Percentiles rank a stretch among this genome's conserved stretches.
phyloP scores from a whole-genome alignment of 2,329 filamentous ascomycete species.

The Hysterium pulicare region DNA sequence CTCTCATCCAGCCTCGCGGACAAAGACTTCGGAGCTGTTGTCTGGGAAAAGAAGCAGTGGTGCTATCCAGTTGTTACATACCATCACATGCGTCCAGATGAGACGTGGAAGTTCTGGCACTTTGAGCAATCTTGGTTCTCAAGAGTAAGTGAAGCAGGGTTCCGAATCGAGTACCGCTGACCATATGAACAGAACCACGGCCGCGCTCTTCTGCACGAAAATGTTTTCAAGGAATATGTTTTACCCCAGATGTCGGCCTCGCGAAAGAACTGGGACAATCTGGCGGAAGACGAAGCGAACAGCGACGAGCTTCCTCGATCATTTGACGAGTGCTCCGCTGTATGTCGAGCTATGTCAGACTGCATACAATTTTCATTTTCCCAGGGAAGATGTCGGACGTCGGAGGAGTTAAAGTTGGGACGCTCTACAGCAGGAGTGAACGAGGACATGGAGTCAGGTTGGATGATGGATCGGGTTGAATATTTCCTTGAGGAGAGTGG shows the following conservation, averaged over 20 bases:
- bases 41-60: slow-evolving; percentile 38
- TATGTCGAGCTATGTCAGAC: slow-evolving; percentile 29
- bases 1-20: slow-evolving; percentile 42
- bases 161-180: too few species aligned
- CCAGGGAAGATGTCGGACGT: not conserved
- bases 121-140: slow-evolving; percentile 40
- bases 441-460: slow-evolving; percentile 1
- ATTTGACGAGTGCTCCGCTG: slow-evolving; percentile 31
- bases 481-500: too few species aligned
- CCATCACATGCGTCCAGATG: slow-evolving; percentile 36
- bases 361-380: slow-evolving; percentile 31
- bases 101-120: slow-evolving; percentile 37
- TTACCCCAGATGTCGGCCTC: slow-evolving; percentile 24
- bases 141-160: not conserved
- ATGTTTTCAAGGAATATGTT: slow-evolving; percentile 34
- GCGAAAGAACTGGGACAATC: slow-evolving; percentile 33
- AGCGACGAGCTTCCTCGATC: slow-evolving; percentile 35
- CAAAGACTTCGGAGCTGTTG: slow-evolving; percentile 38
- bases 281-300: slow-evolving; percentile 34
- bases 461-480: slow-evolving; percentile 3
- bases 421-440: slow-evolving; percentile 2
- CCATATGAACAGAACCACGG: slow-evolving; percentile 25
- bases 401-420: slow-evolving; percentile 2
- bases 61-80: slow-evolving; percentile 43
- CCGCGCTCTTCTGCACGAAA: slow-evolving; percentile 32